These are phyloP conservation scores for Nemania sp. DNA, from an alignment of 2,329 filamentous ascomycete species.

Conservation along the genomic window DNA sequence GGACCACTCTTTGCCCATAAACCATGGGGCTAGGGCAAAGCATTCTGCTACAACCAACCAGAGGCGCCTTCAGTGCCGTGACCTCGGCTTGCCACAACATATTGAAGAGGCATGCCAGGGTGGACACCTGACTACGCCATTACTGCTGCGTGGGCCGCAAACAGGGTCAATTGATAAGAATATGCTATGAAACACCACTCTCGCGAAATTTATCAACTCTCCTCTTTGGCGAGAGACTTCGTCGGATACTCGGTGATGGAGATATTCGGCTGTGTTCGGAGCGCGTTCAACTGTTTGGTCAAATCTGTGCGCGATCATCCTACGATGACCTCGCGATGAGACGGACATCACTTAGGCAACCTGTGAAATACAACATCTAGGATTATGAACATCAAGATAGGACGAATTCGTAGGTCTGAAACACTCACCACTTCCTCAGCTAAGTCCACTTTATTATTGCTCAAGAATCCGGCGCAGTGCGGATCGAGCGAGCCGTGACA, in stretches of 20 bases:
- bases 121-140: conserved; percentile 12
- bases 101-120: conserved; percentile 18
- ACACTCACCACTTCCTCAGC: no score
- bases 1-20: no score
- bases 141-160: conserved; percentile 8
- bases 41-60: no score
- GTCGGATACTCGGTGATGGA: neutral
- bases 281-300: neutral
- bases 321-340: neutral
- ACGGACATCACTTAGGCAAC: neutral
- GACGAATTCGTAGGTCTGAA: no score
- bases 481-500: neutral
- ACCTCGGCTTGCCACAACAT: neutral
- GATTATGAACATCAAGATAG: no score
- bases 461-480: neutral
- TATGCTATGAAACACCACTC: no score
- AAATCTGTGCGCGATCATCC: neutral
- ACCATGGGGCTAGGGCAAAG: no score
- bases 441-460: neutral
- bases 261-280: neutral
- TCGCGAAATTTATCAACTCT: no score
- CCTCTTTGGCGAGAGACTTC: neutral
- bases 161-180: no score
- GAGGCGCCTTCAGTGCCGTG: no score
- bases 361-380: neutral